These are phyloP conservation scores for Vaccinium myrtillus DNA, from an alignment of 148 eudicot genomes.

Conservation along the genomic window DNA sequence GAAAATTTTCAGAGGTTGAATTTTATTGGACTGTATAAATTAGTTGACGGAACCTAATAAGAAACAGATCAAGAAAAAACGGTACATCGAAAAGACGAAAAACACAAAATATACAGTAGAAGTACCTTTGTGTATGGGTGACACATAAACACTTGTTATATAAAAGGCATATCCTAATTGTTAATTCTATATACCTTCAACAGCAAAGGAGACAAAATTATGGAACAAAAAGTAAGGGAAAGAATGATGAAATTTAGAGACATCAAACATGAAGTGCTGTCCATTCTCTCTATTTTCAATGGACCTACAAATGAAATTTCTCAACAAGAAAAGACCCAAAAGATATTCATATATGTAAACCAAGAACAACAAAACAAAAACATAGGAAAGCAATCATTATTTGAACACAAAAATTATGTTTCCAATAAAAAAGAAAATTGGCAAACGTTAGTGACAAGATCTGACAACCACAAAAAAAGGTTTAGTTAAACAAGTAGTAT, in stretches of 20 bases:
- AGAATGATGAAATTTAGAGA: background rate
- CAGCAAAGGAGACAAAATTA: background rate
- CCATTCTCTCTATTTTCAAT: background rate
- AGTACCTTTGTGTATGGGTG: background rate
- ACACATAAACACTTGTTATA: slow-evolving; percentile 1
- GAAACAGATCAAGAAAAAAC: background rate
- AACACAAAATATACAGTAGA: background rate
- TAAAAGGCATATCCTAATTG: background rate
- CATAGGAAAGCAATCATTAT: background rate
- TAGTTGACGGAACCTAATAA: background rate
- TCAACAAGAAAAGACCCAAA: background rate
- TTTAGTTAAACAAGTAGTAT: too few relatives aligned
- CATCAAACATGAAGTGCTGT: background rate
- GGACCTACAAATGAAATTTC: background rate
- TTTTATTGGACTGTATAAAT: background rate
- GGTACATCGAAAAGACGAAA: background rate
- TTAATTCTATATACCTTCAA: background rate
- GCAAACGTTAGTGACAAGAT: background rate
- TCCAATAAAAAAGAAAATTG: background rate
- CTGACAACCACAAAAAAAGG: background rate
- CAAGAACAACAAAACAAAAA: slow-evolving; percentile 14
- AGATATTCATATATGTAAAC: background rate
- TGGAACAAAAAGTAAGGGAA: background rate
- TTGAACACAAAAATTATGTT: background rate
- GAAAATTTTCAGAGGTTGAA: background rate